These are phyloP conservation scores for Aspergillus bertholletiae DNA, from an alignment of 495 filamentous ascomycete species.

Conservation along the genomic window DNA sequence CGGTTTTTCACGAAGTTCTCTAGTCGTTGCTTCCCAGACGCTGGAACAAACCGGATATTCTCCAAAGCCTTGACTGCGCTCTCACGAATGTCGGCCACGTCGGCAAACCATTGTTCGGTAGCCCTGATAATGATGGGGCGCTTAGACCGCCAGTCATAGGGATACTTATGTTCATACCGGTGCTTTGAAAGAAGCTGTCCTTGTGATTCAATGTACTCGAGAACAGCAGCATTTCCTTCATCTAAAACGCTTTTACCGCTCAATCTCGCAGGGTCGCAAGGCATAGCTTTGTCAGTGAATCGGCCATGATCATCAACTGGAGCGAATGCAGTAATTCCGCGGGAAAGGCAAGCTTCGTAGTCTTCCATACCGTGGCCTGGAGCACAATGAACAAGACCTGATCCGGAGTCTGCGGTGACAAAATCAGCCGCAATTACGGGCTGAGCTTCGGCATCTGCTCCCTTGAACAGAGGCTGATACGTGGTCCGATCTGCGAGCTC, in stretches of 20 bases:
- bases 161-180: constrained; percentile 83
- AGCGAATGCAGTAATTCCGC: constrained; percentile 66
- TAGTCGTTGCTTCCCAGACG: constrained; percentile 65
- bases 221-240: constrained; percentile 63
- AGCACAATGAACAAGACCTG: constrained; percentile 89
- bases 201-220: constrained; percentile 56
- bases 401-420: constrained; percentile 81
- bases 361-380: constrained; percentile 97
- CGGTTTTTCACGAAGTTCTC: constrained; percentile 81
- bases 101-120: constrained; percentile 96
- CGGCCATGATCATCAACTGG: constrained; percentile 77
- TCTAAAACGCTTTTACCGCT: constrained; percentile 58
- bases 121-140: constrained; percentile 84
- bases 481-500: constrained; percentile 56
- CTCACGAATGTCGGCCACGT: constrained; percentile 77
- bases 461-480: constrained; percentile 66
- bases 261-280: constrained; percentile 56
- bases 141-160: constrained; percentile 96
- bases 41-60: constrained; percentile 74
- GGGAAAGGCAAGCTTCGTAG: constrained; percentile 72
- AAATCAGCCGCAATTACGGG: constrained; percentile 79
- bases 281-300: constrained; percentile 74
- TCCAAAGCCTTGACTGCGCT: constrained; percentile 64
- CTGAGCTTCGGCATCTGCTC: constrained; percentile 48
- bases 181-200: constrained; percentile 62